Evolutionary conservation across 805 yeast genomes (phyloP).

Genomic region (Starmerella riodocensis): DNA sequence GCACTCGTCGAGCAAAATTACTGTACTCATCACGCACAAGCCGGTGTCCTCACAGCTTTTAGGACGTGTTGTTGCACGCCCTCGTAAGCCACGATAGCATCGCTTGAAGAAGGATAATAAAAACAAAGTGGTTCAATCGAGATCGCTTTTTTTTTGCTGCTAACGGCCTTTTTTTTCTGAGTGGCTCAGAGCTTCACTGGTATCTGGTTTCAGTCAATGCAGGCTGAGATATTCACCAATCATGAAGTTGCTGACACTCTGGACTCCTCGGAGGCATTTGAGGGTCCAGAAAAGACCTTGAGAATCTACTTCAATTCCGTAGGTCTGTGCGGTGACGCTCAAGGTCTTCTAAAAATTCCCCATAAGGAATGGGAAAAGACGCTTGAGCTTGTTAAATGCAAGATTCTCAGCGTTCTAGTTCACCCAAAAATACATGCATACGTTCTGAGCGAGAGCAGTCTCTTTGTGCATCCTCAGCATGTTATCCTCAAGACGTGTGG

Average conservation of each 20-base stretch:
- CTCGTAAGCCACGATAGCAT: background rate
- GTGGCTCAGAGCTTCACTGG: too few species aligned
- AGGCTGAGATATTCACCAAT: conserved; percentile 40
- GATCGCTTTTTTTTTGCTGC: conserved; percentile 12
- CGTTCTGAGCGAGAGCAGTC: conserved; percentile 73
- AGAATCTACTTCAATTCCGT: conserved; percentile 60
- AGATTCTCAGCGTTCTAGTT: conserved; percentile 67
- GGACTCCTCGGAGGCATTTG: conserved; percentile 86
- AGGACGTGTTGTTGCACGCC: conserved; percentile 4
- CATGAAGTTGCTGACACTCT: conserved; percentile 63
- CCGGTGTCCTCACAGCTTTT: background rate
- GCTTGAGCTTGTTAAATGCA: conserved; percentile 75
- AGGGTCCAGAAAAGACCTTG: conserved; percentile 90
- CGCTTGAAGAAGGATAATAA: background rate
- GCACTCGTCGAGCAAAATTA: too few species aligned
- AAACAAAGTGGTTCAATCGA: conserved; percentile 6
- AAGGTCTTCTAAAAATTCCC: conserved; percentile 48
- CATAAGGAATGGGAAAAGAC: conserved; percentile 55
- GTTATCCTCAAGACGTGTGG: conserved; percentile 89
- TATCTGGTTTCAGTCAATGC: too few species aligned
- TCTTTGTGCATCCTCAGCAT: conserved; percentile 80
- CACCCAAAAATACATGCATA: conserved; percentile 61
- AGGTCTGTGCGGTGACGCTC: conserved; percentile 11
- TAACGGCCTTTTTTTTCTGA: conserved; percentile 8
- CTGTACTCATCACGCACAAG: background rate